phyloP scores from a whole-genome alignment of 1,284 basidiomycete species.

The Trametes hirsuta region DNA sequence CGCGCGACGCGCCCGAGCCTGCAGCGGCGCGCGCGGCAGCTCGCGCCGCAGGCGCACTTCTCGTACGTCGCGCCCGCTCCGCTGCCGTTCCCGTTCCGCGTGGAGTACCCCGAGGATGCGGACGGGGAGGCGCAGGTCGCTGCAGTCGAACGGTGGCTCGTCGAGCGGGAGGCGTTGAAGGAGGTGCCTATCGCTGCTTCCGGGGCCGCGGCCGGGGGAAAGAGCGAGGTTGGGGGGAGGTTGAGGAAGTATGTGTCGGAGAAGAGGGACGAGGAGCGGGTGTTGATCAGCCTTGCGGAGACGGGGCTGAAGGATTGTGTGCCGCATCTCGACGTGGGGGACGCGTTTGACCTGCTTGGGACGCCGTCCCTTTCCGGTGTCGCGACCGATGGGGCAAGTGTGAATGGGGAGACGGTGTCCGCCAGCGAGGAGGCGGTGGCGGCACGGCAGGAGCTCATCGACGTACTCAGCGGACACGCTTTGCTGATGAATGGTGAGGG shows the following conservation, averaged over 20 bases:
- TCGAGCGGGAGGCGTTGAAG: slow-evolving; percentile 60
- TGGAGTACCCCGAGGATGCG: slow-evolving; percentile 57
- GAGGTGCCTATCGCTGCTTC: slow-evolving; percentile 25
- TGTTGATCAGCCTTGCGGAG: slow-evolving; percentile 73
- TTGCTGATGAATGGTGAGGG: slow-evolving; percentile 59
- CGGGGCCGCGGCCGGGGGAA: neutral
- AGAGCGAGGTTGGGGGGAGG: slow-evolving; percentile 5
- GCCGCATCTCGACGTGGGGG: slow-evolving; percentile 87
- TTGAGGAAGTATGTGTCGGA: slow-evolving; percentile 51
- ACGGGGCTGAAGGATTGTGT: slow-evolving; percentile 75
- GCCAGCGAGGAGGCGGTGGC: slow-evolving; percentile 43
- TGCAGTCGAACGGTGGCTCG: slow-evolving; percentile 75
- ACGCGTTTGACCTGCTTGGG: slow-evolving; percentile 70
- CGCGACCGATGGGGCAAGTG: slow-evolving; percentile 15
- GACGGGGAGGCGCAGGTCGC: slow-evolving; percentile 50
- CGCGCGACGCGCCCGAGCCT: slow-evolving; percentile 63
- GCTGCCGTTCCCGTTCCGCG: slow-evolving; percentile 83
- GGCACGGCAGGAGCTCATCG: slow-evolving; percentile 71
- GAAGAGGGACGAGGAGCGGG: slow-evolving; percentile 59
- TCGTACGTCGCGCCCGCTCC: slow-evolving; percentile 85
- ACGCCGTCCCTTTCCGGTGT: slow-evolving; percentile 47
- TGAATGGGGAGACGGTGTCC: slow-evolving; percentile 28
- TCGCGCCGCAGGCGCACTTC: slow-evolving; percentile 71
- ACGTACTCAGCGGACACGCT: slow-evolving; percentile 81
- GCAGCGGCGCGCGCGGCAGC: slow-evolving; percentile 72